Percentiles rank a stretch among this genome's conserved stretches.
phyloP scores from a whole-genome alignment of 164 flowering plant species.

The grape (Vitis vinifera) region DNA sequence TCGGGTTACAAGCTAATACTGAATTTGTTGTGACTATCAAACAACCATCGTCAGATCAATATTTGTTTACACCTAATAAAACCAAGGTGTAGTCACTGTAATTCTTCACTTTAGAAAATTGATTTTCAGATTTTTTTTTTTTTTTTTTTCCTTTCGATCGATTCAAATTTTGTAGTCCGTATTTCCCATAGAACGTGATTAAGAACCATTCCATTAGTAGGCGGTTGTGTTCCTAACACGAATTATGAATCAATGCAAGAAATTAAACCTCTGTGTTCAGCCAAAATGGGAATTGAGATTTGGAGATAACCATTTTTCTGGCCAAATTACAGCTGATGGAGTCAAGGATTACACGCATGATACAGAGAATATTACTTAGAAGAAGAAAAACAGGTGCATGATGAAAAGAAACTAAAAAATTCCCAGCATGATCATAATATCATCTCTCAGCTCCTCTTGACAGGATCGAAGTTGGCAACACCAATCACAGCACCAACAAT shows the following conservation, averaged over 20 bases:
- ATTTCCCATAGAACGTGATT: no score
- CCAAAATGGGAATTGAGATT: conserved; percentile 6
- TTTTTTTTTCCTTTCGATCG: not conserved
- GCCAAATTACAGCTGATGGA: conserved; percentile 10
- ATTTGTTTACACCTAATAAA: not conserved
- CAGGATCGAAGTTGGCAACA: conserved; percentile 85
- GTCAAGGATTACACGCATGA: conserved; percentile 8
- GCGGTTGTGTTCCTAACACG: not conserved
- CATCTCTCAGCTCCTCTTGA: conserved; percentile 52
- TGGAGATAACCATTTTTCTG: conserved; percentile 1
- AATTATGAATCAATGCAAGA: not conserved
- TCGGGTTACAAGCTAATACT: not conserved
- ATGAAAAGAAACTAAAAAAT: conserved; percentile 1
- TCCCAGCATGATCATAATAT: not conserved
- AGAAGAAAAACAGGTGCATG: conserved; percentile 10
- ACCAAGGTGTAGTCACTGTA: not conserved
- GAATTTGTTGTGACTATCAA: not conserved
- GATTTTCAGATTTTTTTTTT: not conserved
- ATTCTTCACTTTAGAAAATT: not conserved
- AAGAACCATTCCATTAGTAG: no score
- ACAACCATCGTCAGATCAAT: not conserved
- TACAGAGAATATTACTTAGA: conserved; percentile 5
- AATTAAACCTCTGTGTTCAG: not conserved
- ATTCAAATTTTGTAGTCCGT: not conserved
- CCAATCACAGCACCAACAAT: conserved; percentile 70